phyloP scores from a whole-genome alignment of 805 yeast species.

The Candida anglica region DNA sequence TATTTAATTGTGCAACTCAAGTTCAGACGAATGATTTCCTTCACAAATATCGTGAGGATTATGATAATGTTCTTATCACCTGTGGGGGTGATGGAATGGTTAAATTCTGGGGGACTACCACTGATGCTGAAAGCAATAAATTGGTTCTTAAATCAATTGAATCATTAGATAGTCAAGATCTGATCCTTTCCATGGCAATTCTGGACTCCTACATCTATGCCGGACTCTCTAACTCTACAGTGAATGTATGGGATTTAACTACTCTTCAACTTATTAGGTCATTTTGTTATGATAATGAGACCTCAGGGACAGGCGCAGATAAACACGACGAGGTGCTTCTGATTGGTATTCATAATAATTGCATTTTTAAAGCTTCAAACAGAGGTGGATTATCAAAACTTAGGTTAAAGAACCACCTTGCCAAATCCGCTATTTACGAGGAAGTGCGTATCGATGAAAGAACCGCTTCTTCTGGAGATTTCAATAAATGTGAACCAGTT shows the following conservation, averaged over 20 bases:
- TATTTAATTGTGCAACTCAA: slow-evolving; percentile 9
- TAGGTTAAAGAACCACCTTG: slow-evolving; percentile 14
- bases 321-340: slow-evolving; percentile 43
- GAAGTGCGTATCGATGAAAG: slow-evolving; percentile 6
- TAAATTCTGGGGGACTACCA: slow-evolving; percentile 67
- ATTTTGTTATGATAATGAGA: slow-evolving; percentile 24
- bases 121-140: slow-evolving; percentile 3
- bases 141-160: slow-evolving; percentile 17
- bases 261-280: slow-evolving; percentile 66
- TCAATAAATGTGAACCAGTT: slow-evolving; percentile 27
- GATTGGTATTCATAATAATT: slow-evolving; percentile 50
- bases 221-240: slow-evolving; percentile 70
- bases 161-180: slow-evolving; percentile 58
- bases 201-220: slow-evolving; percentile 72
- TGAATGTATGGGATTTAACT: slow-evolving; percentile 84
- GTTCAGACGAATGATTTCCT: slow-evolving; percentile 13
- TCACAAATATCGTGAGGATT: slow-evolving; percentile 10
- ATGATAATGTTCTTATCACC: slow-evolving; percentile 20
- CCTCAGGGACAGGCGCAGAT: no score
- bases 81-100: slow-evolving; percentile 92
- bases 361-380: slow-evolving; percentile 61
- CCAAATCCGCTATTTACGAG: slow-evolving; percentile 4
- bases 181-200: slow-evolving; percentile 66
- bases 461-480: not conserved
- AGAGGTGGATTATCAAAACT: slow-evolving; percentile 35